Percentiles rank a stretch among this genome's conserved stretches.
Conservation (phyloP, 768 basidiomycete species). For the Boletus rubescentipes region DNA sequence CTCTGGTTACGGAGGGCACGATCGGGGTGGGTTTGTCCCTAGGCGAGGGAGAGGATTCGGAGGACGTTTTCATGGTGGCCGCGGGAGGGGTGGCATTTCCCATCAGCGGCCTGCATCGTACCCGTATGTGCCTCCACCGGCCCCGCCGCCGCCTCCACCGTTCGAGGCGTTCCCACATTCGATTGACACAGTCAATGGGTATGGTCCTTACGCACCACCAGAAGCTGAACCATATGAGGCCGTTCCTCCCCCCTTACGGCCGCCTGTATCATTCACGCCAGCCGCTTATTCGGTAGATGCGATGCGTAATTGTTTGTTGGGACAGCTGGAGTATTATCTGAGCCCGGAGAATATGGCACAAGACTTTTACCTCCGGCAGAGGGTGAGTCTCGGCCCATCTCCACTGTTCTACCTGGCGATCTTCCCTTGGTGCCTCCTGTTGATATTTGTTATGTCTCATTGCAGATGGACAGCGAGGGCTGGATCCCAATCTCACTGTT, state of each 20-base stretch:
- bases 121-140: slow-evolving; percentile 25
- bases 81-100: slow-evolving; percentile 33
- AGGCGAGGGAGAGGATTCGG: slow-evolving; percentile 39
- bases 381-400: slow-evolving; percentile 47
- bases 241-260: slow-evolving; percentile 21
- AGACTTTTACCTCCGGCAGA: slow-evolving; percentile 78
- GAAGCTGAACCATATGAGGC: slow-evolving; percentile 31
- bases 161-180: slow-evolving; percentile 32
- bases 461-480: slow-evolving; percentile 85
- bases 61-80: slow-evolving; percentile 38
- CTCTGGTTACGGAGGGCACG: slow-evolving; percentile 31
- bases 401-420: not conserved
- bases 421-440: not conserved
- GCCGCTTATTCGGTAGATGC: slow-evolving; percentile 62
- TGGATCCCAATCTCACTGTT: slow-evolving; percentile 84
- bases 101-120: slow-evolving; percentile 37
- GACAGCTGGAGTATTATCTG: slow-evolving; percentile 90
- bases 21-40: slow-evolving; percentile 29
- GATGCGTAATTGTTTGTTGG: slow-evolving; percentile 66
- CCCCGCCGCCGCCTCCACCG: slow-evolving; percentile 14
- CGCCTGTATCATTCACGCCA: slow-evolving; percentile 43
- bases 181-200: slow-evolving; percentile 26
- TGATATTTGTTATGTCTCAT: not conserved
- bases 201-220: slow-evolving; percentile 32
- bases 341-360: slow-evolving; percentile 87